Conservation (phyloP, 257 asterid genomes). For the Thymus mandschuricus region DNA sequence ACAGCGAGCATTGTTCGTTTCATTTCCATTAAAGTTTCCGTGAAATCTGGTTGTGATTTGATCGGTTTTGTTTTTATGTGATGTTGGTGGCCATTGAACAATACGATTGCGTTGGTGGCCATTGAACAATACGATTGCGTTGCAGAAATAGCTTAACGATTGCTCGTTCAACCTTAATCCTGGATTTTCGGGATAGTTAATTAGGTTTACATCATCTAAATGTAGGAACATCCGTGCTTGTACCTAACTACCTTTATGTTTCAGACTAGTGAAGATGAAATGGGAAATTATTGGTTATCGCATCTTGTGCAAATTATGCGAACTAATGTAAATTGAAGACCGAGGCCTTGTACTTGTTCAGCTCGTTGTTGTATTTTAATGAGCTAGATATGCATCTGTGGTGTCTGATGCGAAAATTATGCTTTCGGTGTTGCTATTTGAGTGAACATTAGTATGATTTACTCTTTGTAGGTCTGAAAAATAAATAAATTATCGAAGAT, state of each 20-base stretch:
- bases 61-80: background rate
- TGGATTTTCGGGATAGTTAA: conserved; percentile 4
- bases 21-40: background rate
- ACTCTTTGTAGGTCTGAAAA: background rate
- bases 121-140: background rate
- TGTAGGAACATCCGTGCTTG: background rate
- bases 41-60: conserved; percentile 20
- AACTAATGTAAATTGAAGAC: background rate
- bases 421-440: background rate
- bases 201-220: conserved; percentile 1
- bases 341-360: background rate
- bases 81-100: background rate
- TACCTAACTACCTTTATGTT: background rate
- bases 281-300: background rate
- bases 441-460: background rate
- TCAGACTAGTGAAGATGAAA: background rate
- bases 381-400: conserved; percentile 1
- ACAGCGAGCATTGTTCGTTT: background rate
- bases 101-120: background rate
- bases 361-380: conserved; percentile 18
- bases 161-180: background rate
- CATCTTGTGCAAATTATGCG: background rate
- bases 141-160: background rate
- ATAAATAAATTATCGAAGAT: too few relatives aligned
- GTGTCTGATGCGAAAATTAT: background rate